Evolutionary conservation across 2,329 filamentous ascomycete species (phyloP).

Genomic region (Aspergillus sp.): DNA sequence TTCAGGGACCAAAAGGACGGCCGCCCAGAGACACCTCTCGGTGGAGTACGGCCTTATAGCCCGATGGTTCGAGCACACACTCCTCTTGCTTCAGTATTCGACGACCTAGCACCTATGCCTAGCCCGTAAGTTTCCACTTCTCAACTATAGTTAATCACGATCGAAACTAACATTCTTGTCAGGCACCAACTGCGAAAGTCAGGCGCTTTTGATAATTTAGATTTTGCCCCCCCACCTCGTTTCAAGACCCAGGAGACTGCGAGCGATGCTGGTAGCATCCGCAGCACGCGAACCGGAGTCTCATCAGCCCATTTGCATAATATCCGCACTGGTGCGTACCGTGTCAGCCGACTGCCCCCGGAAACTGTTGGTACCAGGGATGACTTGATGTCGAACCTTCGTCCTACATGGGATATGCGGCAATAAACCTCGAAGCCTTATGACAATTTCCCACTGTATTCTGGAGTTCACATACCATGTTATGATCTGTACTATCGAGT

Average conservation of each 20-base stretch:
- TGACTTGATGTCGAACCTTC: constrained; percentile 60
- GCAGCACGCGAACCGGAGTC: constrained; percentile 75
- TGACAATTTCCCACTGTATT: constrained; percentile 20
- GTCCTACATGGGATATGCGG: constrained; percentile 56
- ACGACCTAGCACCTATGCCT: constrained; percentile 80
- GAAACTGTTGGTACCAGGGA: constrained; percentile 77
- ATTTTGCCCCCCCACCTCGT: constrained; percentile 51
- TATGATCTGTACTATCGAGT: constrained; percentile 21
- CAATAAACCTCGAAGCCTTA: constrained; percentile 21
- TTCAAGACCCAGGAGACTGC: constrained; percentile 44
- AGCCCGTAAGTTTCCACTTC: constrained; percentile 71
- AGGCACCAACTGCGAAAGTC: constrained; percentile 52
- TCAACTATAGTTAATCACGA: background rate
- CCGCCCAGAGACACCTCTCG: constrained; percentile 60
- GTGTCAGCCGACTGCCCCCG: constrained; percentile 78
- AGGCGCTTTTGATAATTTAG: constrained; percentile 48
- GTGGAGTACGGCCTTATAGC: constrained; percentile 66
- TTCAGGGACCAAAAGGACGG: constrained; percentile 70
- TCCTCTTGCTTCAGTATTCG: constrained; percentile 80
- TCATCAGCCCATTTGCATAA: constrained; percentile 68
- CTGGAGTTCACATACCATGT: constrained; percentile 16
- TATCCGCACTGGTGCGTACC: constrained; percentile 79
- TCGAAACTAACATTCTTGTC: constrained; percentile 19
- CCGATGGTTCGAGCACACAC: constrained; percentile 70
- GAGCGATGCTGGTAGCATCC: constrained; percentile 51